A percentile compares a stretch with the other conserved stretches of the same genome.
phyloP scores from a whole-genome alignment of 352 stramenopile genomes.

The Pythium insidiosum region DNA sequence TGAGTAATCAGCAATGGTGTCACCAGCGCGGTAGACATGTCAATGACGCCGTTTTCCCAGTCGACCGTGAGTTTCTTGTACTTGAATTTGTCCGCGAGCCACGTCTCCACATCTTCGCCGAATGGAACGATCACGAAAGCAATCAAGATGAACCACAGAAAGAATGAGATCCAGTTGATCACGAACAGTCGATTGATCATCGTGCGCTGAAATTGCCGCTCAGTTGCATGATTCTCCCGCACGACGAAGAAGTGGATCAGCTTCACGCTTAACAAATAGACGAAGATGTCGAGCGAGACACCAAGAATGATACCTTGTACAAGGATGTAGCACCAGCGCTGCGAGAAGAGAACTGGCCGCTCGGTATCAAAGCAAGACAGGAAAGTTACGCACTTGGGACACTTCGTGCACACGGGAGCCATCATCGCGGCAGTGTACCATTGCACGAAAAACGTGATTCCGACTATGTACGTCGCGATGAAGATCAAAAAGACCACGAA shows the following conservation, averaged over 20 bases:
- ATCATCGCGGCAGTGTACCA: constrained; percentile 87
- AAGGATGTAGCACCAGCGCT: constrained; percentile 80
- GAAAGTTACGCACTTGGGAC: constrained; percentile 58
- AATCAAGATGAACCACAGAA: constrained; percentile 87
- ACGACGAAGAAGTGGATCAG: constrained; percentile 78
- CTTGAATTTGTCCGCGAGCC: constrained; percentile 68
- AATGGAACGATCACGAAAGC: constrained; percentile 85
- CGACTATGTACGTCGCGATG: constrained; percentile 67
- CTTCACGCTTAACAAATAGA: constrained; percentile 79
- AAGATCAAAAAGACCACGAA: constrained; percentile 76
- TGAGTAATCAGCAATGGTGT: constrained; percentile 81
- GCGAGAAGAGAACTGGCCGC: constrained; percentile 58
- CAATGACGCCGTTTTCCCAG: constrained; percentile 80
- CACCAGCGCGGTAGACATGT: constrained; percentile 83
- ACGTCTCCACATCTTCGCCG: constrained; percentile 68
- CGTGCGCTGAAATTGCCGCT: constrained; percentile 73
- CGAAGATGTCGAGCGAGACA: constrained; percentile 77
- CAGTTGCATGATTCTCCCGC: constrained; percentile 75
- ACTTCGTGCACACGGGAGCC: constrained; percentile 72
- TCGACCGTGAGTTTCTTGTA: constrained; percentile 77
- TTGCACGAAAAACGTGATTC: constrained; percentile 82
- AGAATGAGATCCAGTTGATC: constrained; percentile 89
- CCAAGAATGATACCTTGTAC: constrained; percentile 75
- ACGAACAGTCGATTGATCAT: constrained; percentile 83
- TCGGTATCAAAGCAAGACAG: constrained; percentile 80